phyloP scores from a whole-genome alignment of 2,329 filamentous ascomycete species.

The Spiromastix sp. region DNA sequence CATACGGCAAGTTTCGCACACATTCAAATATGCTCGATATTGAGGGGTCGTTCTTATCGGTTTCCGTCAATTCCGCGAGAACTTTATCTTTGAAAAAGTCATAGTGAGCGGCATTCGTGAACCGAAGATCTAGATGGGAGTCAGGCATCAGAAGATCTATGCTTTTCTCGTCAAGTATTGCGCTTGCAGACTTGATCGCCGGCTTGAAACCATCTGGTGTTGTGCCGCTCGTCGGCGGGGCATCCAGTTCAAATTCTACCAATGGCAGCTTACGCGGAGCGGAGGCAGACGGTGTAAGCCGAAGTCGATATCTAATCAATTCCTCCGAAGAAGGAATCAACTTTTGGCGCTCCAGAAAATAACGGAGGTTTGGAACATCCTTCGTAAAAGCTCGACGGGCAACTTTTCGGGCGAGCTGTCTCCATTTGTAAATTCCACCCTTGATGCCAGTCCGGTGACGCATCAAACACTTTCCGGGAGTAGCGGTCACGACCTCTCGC shows the following conservation, averaged over 20 bases:
- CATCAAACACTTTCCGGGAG: constrained; percentile 31
- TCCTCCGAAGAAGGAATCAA: constrained; percentile 11
- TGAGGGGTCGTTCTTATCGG: constrained; percentile 1
- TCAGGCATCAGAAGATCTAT: constrained; percentile 32
- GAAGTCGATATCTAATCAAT: constrained; percentile 18
- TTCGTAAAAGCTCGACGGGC: constrained; percentile 23
- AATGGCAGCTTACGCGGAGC: constrained; percentile 18
- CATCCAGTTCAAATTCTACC: constrained; percentile 24
- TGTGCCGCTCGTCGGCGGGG: constrained; percentile 4
- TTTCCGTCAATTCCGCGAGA: constrained; percentile 4
- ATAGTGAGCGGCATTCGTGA: constrained; percentile 23
- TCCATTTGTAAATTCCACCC: constrained; percentile 11
- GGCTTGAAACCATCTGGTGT: constrained; percentile 3
- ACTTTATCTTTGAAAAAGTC: constrained; percentile 20
- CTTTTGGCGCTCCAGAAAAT: constrained; percentile 22
- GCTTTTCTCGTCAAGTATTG: constrained; percentile 20
- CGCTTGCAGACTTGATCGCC: constrained; percentile 20
- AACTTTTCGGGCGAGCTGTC: constrained; percentile 20
- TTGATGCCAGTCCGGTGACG: constrained; percentile 13
- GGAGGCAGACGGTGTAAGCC: constrained; percentile 22
- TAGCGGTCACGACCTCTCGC: constrained; percentile 26
- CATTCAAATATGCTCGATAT: constrained; percentile 14
- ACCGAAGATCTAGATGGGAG: constrained; percentile 28
- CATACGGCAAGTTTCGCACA: constrained; percentile 15
- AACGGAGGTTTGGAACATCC: constrained; percentile 22